Evolutionary conservation across 345 rosid species (phyloP).

Genomic region (Citrus sp.): DNA sequence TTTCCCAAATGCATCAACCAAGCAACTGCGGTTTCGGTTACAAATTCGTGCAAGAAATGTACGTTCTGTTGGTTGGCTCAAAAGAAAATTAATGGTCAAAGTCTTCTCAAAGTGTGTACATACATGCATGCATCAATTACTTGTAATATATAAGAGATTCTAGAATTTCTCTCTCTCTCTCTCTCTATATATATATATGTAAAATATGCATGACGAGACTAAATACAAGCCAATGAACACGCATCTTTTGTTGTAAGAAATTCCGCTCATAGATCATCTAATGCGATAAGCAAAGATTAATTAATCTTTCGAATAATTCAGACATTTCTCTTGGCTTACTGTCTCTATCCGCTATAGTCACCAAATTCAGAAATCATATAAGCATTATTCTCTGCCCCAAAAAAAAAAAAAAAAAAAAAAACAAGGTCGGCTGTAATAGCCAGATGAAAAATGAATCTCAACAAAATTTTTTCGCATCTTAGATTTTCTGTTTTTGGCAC

Average conservation of each 20-base stretch:
- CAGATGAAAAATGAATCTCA: not conserved
- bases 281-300: not conserved
- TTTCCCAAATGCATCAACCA: not conserved
- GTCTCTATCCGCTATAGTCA: not conserved
- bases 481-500: constrained; percentile 15
- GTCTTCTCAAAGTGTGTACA: not conserved
- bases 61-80: not conserved
- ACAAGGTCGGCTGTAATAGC: not conserved
- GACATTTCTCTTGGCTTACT: not conserved
- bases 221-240: too few relatives aligned
- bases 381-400: not conserved
- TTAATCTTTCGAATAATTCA: not conserved
- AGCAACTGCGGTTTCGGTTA: not conserved
- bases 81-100: not conserved
- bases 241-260: too few relatives aligned
- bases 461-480: constrained; percentile 22
- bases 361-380: not conserved
- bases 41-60: not conserved
- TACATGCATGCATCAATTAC: too few relatives aligned
- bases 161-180: too few relatives aligned
- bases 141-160: too few relatives aligned
- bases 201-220: too few relatives aligned
- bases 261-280: not conserved
- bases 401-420: not conserved
- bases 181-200: too few relatives aligned